Evolutionary conservation across 2,329 filamentous ascomycete genomes (phyloP).

Genomic region (Peltaster fructicola): DNA sequence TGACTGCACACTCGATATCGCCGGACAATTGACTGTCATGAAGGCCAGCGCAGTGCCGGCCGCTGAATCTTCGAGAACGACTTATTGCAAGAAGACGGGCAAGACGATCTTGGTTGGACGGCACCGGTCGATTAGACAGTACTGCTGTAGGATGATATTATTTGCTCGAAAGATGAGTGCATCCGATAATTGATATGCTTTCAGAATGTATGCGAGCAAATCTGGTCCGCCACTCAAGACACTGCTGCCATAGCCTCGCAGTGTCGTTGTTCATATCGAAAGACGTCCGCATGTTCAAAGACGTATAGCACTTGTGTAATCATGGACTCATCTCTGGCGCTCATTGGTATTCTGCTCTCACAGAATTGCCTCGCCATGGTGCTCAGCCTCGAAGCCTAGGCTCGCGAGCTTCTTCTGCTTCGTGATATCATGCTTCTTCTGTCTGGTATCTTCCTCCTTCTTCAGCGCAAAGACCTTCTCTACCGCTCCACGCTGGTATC

Average conservation of each 20-base stretch:
- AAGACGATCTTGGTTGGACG: too few species aligned
- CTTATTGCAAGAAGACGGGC: slow-evolving; percentile 4
- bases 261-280: slow-evolving; percentile 1
- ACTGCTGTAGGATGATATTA: too few species aligned
- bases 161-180: too few species aligned
- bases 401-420: slow-evolving; percentile 53
- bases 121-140: too few species aligned
- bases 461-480: slow-evolving; percentile 55
- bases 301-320: slow-evolving; percentile 15
- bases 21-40: too few species aligned
- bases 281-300: slow-evolving; percentile 21
- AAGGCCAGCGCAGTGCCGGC: too few species aligned
- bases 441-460: slow-evolving; percentile 49
- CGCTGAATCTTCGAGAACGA: too few species aligned
- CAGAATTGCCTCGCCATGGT: slow-evolving; percentile 55
- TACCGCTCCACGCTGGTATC: slow-evolving; percentile 48
- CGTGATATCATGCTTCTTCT: slow-evolving; percentile 57
- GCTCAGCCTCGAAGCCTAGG: slow-evolving; percentile 79
- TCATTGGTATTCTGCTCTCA: slow-evolving; percentile 23
- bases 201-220: too few species aligned
- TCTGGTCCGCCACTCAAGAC: too few species aligned
- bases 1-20: too few species aligned
- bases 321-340: slow-evolving; percentile 3
- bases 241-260: too few species aligned
- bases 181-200: too few species aligned